These are phyloP conservation scores for Sordaria brevicollis DNA, from an alignment of 495 filamentous ascomycete species.

Conservation along the genomic window DNA sequence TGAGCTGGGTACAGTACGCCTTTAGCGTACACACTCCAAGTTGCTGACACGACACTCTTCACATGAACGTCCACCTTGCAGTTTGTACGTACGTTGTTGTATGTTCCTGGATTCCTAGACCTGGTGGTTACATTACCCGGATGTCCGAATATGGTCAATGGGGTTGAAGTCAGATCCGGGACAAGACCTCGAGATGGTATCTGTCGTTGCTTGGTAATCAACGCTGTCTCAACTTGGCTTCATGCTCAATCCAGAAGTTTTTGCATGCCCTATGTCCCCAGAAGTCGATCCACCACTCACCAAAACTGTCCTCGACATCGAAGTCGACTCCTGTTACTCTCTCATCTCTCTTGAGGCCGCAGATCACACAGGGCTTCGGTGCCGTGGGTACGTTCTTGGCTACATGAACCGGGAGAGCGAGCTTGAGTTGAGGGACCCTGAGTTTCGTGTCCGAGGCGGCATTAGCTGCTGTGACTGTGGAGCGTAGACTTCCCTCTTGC, in stretches of 20 bases:
- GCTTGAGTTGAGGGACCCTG: conserved; percentile 57
- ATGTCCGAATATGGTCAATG: background rate
- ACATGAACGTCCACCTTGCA: background rate
- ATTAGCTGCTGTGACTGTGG: conserved; percentile 46
- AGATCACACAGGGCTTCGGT: conserved; percentile 72
- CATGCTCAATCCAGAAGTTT: conserved; percentile 76
- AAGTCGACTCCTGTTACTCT: conserved; percentile 64
- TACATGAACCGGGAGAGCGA: conserved; percentile 49
- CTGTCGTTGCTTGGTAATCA: conserved; percentile 16
- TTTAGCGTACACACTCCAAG: background rate
- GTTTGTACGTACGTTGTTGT: background rate
- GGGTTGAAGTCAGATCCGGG: background rate
- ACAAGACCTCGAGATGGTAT: background rate
- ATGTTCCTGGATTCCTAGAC: background rate
- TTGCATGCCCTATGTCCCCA: conserved; percentile 76
- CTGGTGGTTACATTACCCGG: background rate
- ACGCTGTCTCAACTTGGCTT: conserved; percentile 50
- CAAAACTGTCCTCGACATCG: conserved; percentile 76
- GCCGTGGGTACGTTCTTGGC: conserved; percentile 59
- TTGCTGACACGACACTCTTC: background rate
- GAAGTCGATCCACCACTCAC: conserved; percentile 91
- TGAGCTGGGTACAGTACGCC: background rate
- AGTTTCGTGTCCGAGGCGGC: conserved; percentile 24
- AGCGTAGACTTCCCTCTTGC: conserved; percentile 51
- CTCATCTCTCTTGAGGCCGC: conserved; percentile 81